Conservation (phyloP, 306 rosid species). For the Dryas octopetala region DNA sequence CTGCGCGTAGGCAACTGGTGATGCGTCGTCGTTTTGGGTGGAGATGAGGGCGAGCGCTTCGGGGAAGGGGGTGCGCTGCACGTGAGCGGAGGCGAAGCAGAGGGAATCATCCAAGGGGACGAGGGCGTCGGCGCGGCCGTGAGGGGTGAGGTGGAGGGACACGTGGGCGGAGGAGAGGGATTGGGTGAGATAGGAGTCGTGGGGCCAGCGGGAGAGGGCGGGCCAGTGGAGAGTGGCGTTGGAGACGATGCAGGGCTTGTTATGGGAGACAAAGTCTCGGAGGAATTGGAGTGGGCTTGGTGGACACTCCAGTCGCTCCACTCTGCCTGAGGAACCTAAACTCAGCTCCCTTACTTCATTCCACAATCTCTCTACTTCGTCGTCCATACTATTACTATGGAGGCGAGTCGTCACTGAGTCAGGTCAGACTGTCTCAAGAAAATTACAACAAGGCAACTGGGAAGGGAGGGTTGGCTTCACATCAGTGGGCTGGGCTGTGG, state of each 20-base stretch:
- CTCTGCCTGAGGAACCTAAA: constrained; percentile 40
- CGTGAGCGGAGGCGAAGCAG: constrained; percentile 46
- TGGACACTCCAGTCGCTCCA: constrained; percentile 53
- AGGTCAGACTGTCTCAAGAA: no score
- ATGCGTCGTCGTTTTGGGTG: neutral
- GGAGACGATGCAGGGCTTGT: constrained; percentile 80
- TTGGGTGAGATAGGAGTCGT: constrained; percentile 48
- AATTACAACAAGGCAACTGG: no score
- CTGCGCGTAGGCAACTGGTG: constrained; percentile 65
- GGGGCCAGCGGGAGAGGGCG: constrained; percentile 59
- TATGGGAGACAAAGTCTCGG: constrained; percentile 55
- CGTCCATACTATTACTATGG: constrained; percentile 2
- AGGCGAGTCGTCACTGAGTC: no score
- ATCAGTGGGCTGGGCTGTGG: no score
- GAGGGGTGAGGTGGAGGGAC: constrained; percentile 81
- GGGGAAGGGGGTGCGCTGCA: constrained; percentile 27
- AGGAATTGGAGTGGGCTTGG: constrained; percentile 61
- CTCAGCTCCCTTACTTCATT: constrained; percentile 69
- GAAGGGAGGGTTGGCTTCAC: no score
- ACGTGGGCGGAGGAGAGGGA: constrained; percentile 53
- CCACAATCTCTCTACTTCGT: constrained; percentile 58
- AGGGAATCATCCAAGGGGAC: constrained; percentile 24
- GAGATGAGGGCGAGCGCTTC: constrained; percentile 38
- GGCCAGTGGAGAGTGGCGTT: constrained; percentile 70
- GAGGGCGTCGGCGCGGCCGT: constrained; percentile 71